Evolutionary conservation across 2,329 filamentous ascomycete species (phyloP), one percentile per base, ranked within the genome.

Genomic region (Lachnellula occidentalis): DNA sequence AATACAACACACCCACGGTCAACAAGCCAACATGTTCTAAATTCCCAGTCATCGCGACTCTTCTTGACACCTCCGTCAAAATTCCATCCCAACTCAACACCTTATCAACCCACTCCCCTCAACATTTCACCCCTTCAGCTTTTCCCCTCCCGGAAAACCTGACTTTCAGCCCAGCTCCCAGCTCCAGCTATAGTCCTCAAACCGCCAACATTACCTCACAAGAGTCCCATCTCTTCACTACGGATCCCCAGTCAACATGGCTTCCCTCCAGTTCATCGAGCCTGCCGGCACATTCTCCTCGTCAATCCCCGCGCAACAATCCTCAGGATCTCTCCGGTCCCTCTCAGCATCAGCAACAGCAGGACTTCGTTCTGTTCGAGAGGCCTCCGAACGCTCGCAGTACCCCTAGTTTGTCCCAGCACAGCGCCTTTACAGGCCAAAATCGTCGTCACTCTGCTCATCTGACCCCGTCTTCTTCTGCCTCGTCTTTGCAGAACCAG

Each of bases 171-270:
- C 74, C 74, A 74, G 80, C 82, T 78, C 75, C 75, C 66, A 66
- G 78, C 81, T 76, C 73, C 64, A 81, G 78, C 82, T 80, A 75
- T 71, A 72, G 73, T 74, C 71, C 70, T 66, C 71, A 69, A 67
- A 78, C 78, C 77, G 74, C 75, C 74, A 83, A 75, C 75, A 83
- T 83, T 80, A 71, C 77, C 75, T 71, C 73, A 69, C 81, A 78
- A 82, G 85, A 86, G 82, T 82, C 79, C 65, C 69, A 78, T 82
- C 84, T 88, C 85, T 86, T 86, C 86, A 90, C 80, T 80, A 91
- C 87, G 87, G 87, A 87, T 88, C 81, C 83, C 73, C 71, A 74
- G 72, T 82, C 83, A 90, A 67, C 80, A 92, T 92, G 88, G 88
- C 86, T 80, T 84, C 81, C 86, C 80, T 84, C 83, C 77, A 82